These are phyloP conservation scores for Kazachstania viticola DNA, from an alignment of 805 yeast genomes.

Conservation along the genomic window DNA sequence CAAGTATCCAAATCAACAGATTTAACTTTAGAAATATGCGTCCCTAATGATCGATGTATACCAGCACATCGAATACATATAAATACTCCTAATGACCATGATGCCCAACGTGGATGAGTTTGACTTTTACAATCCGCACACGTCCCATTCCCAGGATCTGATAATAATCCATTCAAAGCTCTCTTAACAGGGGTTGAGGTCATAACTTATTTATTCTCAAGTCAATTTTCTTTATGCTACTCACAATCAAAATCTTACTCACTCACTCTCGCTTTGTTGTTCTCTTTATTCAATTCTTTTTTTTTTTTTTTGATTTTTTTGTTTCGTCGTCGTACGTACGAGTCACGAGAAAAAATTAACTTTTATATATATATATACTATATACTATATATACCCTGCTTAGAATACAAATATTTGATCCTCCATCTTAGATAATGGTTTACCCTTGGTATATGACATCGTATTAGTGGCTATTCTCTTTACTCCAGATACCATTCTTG, in stretches of 20 bases:
- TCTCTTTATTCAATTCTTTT: no score
- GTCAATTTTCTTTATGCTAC: no score
- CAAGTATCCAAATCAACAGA: conserved; percentile 92
- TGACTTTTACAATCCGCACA: conserved; percentile 91
- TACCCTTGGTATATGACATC: conserved; percentile 74
- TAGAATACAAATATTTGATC: conserved; percentile 85
- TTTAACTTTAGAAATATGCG: conserved; percentile 87
- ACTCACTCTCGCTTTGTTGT: no score
- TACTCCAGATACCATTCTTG: conserved; percentile 78
- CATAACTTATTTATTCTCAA: background rate
- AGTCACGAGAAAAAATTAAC: no score
- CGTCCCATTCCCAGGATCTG: conserved; percentile 61
- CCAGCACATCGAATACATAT: conserved; percentile 94
- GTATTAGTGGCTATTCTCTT: conserved; percentile 67
- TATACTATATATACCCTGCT: conserved; percentile 3
- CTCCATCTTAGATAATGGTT: conserved; percentile 78
- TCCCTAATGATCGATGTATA: conserved; percentile 88
- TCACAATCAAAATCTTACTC: no score
- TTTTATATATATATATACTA: no score
- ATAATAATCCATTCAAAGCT: conserved; percentile 61
- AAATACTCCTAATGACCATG: conserved; percentile 90
- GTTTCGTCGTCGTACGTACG: no score
- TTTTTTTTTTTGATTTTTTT: no score
- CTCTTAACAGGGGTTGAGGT: conserved; percentile 19
- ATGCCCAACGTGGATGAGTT: conserved; percentile 94